phyloP scores from a whole-genome alignment of 1,284 basidiomycete genomes.

The Naganishia sp. region DNA sequence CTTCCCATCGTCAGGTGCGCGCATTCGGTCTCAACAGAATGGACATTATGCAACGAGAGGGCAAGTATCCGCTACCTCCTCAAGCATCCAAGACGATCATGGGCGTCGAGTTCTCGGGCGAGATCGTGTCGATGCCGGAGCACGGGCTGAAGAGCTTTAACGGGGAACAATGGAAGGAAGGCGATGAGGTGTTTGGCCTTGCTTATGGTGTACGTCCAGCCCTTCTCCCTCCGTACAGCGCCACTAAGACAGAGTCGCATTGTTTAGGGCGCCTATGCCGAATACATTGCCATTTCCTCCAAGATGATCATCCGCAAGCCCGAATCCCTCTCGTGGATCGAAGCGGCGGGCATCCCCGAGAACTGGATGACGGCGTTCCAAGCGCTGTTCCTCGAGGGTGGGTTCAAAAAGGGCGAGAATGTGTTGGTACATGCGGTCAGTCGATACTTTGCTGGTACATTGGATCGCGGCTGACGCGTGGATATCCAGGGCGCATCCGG shows the following conservation, averaged over 20 bases:
- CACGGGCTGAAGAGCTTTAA: constrained; percentile 47
- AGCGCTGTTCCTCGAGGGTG: constrained; percentile 70
- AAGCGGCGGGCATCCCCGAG: constrained; percentile 84
- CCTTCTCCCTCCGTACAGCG: not conserved
- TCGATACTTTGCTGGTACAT: constrained; percentile 1
- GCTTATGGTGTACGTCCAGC: constrained; percentile 61
- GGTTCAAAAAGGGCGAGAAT: constrained; percentile 69
- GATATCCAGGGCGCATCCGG: constrained; percentile 69
- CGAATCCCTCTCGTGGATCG: constrained; percentile 69
- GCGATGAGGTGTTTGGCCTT: constrained; percentile 86
- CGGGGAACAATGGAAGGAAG: constrained; percentile 62
- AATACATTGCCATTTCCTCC: constrained; percentile 72
- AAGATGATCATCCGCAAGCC: constrained; percentile 77
- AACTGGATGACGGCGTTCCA: constrained; percentile 89
- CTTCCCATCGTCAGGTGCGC: constrained; percentile 39
- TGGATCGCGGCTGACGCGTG: not conserved
- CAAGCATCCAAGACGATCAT: constrained; percentile 72
- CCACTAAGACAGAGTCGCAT: constrained; percentile 8
- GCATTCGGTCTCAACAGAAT: constrained; percentile 85
- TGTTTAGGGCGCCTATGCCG: constrained; percentile 82
- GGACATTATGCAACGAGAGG: constrained; percentile 75
- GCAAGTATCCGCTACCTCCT: constrained; percentile 74
- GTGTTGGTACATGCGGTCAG: constrained; percentile 81
- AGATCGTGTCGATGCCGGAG: constrained; percentile 60
- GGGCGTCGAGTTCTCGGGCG: constrained; percentile 89